phyloP scores from a whole-genome alignment of 768 basidiomycete genomes.

The Gyrodon lividus region DNA sequence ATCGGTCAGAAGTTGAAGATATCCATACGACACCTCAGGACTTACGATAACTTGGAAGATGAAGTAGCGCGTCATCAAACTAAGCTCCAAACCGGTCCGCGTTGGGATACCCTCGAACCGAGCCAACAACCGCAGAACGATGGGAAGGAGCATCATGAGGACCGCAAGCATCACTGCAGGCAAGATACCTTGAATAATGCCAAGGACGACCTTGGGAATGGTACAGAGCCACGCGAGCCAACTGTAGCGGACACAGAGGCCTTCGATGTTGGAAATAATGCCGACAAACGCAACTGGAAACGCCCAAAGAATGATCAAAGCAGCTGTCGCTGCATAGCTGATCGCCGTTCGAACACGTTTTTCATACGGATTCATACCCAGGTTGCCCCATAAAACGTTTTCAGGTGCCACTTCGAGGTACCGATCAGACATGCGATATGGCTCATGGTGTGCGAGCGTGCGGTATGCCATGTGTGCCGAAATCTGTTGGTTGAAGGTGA shows the following conservation, averaged over 20 bases:
- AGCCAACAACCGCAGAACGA: slow-evolving; percentile 76
- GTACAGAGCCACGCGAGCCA: slow-evolving; percentile 88
- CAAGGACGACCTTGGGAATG: slow-evolving; percentile 62
- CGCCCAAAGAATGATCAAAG: slow-evolving; percentile 83
- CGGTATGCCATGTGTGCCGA: slow-evolving; percentile 87
- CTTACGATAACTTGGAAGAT: slow-evolving; percentile 88
- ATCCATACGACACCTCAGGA: slow-evolving; percentile 13
- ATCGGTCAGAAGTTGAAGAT: background rate
- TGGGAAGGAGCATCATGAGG: slow-evolving; percentile 87
- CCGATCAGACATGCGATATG: slow-evolving; percentile 74
- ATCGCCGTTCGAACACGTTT: slow-evolving; percentile 61
- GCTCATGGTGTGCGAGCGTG: slow-evolving; percentile 72
- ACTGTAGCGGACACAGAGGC: slow-evolving; percentile 56
- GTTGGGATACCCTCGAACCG: slow-evolving; percentile 90
- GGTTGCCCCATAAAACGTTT: slow-evolving; percentile 91
- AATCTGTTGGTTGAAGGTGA: slow-evolving; percentile 91
- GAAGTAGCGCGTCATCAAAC: slow-evolving; percentile 90
- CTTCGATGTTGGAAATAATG: slow-evolving; percentile 75
- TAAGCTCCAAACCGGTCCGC: slow-evolving; percentile 78
- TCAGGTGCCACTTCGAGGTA: slow-evolving; percentile 82
- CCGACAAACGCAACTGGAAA: slow-evolving; percentile 88
- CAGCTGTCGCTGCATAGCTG: slow-evolving; percentile 75
- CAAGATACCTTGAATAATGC: slow-evolving; percentile 86
- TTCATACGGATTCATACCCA: slow-evolving; percentile 89
- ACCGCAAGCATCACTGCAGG: slow-evolving; percentile 87